These are phyloP conservation scores for Beauveria sp. DNA, from an alignment of 2,329 filamentous ascomycete genomes.

Conservation along the genomic window DNA sequence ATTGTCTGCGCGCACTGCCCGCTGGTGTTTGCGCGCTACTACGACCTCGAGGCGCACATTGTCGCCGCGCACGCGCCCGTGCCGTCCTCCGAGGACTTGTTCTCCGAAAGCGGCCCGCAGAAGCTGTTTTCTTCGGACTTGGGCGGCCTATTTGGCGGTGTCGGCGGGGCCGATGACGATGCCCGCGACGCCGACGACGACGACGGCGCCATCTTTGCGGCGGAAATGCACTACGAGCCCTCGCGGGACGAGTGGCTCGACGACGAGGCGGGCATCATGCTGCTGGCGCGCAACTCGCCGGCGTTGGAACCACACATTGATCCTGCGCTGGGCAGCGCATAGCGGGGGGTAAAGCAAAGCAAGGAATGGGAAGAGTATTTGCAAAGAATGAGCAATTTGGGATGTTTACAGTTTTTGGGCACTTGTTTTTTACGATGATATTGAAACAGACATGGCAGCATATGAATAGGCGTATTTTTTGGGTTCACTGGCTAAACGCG, in stretches of 20 bases:
- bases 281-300: slow-evolving; percentile 25
- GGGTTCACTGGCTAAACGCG: background rate
- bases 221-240: slow-evolving; percentile 23
- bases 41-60: slow-evolving; percentile 42
- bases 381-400: background rate
- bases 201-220: slow-evolving; percentile 22
- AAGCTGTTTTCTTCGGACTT: slow-evolving; percentile 1
- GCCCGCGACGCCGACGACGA: slow-evolving; percentile 16
- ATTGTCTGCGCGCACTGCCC: slow-evolving; percentile 39
- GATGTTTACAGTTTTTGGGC: background rate
- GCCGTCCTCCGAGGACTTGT: slow-evolving; percentile 10
- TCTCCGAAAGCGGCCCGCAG: slow-evolving; percentile 15
- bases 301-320: slow-evolving; percentile 23
- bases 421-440: no score
- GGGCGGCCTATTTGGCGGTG: slow-evolving; percentile 18
- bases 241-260: slow-evolving; percentile 34
- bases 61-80: slow-evolving; percentile 22
- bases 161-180: slow-evolving; percentile 1
- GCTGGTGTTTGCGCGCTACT: slow-evolving; percentile 40
- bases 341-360: background rate
- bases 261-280: slow-evolving; percentile 36
- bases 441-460: no score
- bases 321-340: slow-evolving; percentile 20
- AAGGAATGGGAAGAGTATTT: no score
- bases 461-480: no score